phyloP scores from a whole-genome alignment of 306 rosid genomes.

The Prunus dulcis region DNA sequence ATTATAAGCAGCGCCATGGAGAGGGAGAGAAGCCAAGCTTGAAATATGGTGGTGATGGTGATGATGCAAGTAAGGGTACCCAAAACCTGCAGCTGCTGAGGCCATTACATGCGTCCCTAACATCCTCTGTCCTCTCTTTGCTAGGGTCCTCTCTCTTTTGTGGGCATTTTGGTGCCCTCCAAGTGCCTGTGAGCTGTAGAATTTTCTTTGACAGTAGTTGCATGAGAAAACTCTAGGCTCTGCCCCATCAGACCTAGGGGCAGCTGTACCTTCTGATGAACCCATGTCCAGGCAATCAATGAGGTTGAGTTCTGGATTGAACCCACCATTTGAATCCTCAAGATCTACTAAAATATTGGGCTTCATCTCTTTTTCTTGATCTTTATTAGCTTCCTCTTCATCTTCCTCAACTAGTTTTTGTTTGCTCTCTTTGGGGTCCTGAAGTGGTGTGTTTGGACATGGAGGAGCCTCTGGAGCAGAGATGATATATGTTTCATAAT shows the following conservation, averaged over 20 bases:
- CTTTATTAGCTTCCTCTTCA: constrained; percentile 16
- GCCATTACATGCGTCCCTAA: constrained; percentile 43
- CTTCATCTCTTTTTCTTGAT: constrained; percentile 23
- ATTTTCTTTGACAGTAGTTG: constrained; percentile 73
- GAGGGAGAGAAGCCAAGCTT: constrained; percentile 52
- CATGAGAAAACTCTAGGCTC: constrained; percentile 60
- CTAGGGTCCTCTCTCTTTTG: constrained; percentile 71
- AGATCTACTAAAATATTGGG: constrained; percentile 35
- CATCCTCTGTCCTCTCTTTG: constrained; percentile 54
- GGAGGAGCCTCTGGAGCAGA: constrained; percentile 36
- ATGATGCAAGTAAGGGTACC: constrained; percentile 38
- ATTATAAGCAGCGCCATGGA: constrained; percentile 29
- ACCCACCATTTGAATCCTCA: constrained; percentile 12
- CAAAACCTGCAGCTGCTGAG: constrained; percentile 38
- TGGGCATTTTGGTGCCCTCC: constrained; percentile 97
- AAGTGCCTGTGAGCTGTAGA: constrained; percentile 76
- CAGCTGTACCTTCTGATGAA: constrained; percentile 11
- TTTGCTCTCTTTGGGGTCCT: constrained; percentile 39
- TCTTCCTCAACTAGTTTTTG: constrained; percentile 30
- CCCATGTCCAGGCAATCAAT: constrained; percentile 42
- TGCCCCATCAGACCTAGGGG: constrained; percentile 15
- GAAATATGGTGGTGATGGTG: constrained; percentile 13
- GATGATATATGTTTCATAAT: constrained; percentile 11
- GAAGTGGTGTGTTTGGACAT: constrained; percentile 55
- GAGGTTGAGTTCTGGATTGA: constrained; percentile 46